phyloP scores from a whole-genome alignment of 805 yeast genomes.

The Lipomyces yamadae region DNA sequence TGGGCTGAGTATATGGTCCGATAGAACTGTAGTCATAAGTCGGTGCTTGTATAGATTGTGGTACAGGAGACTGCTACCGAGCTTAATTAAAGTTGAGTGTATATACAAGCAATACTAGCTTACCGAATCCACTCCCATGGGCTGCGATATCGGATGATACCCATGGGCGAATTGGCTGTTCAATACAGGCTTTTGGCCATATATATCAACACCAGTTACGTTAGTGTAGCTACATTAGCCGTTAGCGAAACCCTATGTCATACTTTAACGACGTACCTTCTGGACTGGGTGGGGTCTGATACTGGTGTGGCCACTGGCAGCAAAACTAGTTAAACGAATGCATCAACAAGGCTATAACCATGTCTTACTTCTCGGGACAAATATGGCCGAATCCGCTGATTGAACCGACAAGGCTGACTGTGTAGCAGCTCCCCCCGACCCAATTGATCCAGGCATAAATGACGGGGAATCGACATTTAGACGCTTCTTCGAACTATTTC shows the following conservation, averaged over 20 bases:
- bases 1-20: conserved; percentile 13
- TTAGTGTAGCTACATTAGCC: conserved; percentile 7
- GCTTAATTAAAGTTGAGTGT: background rate
- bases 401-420: conserved; percentile 18
- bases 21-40: conserved; percentile 26
- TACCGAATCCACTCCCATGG: conserved; percentile 19
- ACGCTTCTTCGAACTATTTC: conserved; percentile 46
- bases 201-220: conserved; percentile 16
- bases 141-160: conserved; percentile 15
- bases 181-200: conserved; percentile 8
- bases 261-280: background rate
- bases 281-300: background rate
- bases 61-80: conserved; percentile 1
- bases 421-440: conserved; percentile 15
- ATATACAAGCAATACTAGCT: background rate
- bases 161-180: conserved; percentile 23
- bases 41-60: conserved; percentile 9
- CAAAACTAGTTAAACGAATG: background rate
- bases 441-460: conserved; percentile 52
- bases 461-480: conserved; percentile 63
- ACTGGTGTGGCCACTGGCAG: conserved; percentile 1
- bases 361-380: conserved; percentile 44
- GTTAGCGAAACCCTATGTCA: background rate
- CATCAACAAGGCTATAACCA: background rate
- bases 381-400: conserved; percentile 41